Evolutionary conservation across 495 filamentous ascomycete genomes (phyloP).

Genomic region (Beverwykella pulmonaria): DNA sequence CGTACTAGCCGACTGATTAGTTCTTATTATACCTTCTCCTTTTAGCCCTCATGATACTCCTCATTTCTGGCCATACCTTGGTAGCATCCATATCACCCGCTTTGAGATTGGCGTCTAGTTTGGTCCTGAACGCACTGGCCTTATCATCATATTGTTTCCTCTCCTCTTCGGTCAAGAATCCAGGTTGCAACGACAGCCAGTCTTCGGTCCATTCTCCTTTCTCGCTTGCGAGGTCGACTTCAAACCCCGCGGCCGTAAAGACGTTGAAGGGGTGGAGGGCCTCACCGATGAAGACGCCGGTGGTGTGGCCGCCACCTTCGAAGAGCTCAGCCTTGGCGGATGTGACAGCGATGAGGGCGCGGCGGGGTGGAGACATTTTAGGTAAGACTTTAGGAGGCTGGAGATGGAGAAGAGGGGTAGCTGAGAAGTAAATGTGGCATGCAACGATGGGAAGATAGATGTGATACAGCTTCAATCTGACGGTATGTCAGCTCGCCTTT

Average conservation of each 20-base stretch:
- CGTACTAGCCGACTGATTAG: slow-evolving; percentile 34
- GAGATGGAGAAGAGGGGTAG: neutral
- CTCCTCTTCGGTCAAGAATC: slow-evolving; percentile 52
- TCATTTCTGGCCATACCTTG: slow-evolving; percentile 7
- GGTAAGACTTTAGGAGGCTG: no score
- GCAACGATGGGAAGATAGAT: no score
- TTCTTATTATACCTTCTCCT: neutral
- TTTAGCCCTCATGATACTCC: neutral
- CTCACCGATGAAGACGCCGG: slow-evolving; percentile 54
- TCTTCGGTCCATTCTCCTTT: slow-evolving; percentile 52
- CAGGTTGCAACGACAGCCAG: slow-evolving; percentile 52
- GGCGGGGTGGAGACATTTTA: slow-evolving; percentile 25
- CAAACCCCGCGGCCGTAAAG: slow-evolving; percentile 52
- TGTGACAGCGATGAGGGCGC: slow-evolving; percentile 26
- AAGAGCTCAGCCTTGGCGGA: slow-evolving; percentile 22
- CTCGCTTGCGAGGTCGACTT: slow-evolving; percentile 55
- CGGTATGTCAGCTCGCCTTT: no score
- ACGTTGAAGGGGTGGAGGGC: slow-evolving; percentile 55
- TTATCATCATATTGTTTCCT: slow-evolving; percentile 48
- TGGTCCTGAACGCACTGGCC: slow-evolving; percentile 49
- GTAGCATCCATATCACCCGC: slow-evolving; percentile 38
- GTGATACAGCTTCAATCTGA: no score
- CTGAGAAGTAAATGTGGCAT: no score
- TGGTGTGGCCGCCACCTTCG: slow-evolving; percentile 26
- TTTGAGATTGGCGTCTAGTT: slow-evolving; percentile 47